Conservation (phyloP, 2,329 filamentous ascomycete species). For the Cadophora gregata region DNA sequence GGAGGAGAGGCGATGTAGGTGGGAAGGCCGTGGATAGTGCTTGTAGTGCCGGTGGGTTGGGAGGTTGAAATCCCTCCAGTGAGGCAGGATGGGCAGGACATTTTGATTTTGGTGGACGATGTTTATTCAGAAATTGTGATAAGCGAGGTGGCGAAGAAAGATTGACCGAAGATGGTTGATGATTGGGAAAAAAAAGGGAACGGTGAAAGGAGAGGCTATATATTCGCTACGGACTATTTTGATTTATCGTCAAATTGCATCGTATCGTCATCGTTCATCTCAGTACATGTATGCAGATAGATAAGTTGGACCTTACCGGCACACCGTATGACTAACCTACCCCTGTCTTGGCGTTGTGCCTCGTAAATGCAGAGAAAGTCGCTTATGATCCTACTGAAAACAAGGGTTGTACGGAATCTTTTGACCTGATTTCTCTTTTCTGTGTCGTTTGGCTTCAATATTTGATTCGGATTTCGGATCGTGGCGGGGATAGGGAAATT, state of each 20-base stretch:
- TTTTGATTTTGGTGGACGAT: not conserved
- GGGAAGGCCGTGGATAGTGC: constrained; percentile 51
- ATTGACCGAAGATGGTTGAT: too few species aligned
- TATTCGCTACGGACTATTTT: not conserved
- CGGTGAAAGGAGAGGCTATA: too few species aligned
- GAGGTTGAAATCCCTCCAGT: constrained; percentile 48
- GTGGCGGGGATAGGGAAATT: too few species aligned
- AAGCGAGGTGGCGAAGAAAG: not conserved
- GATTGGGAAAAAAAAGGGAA: too few species aligned
- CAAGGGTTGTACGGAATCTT: not conserved
- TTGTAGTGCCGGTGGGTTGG: constrained; percentile 48
- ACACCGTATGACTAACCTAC: constrained; percentile 4
- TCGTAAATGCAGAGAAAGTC: not conserved
- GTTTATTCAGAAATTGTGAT: too few species aligned
- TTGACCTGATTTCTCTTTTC: too few species aligned
- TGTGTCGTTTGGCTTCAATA: too few species aligned
- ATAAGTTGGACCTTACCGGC: too few species aligned
- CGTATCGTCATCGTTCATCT: not conserved
- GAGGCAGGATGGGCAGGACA: constrained; percentile 42
- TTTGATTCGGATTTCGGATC: too few species aligned
- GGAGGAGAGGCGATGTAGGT: constrained; percentile 52
- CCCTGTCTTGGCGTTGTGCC: constrained; percentile 3
- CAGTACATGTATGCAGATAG: not conserved
- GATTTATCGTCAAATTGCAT: not conserved
- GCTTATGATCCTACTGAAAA: not conserved